Conservation (phyloP, 169 alveolate species). For the Plasmodium coatneyi region DNA sequence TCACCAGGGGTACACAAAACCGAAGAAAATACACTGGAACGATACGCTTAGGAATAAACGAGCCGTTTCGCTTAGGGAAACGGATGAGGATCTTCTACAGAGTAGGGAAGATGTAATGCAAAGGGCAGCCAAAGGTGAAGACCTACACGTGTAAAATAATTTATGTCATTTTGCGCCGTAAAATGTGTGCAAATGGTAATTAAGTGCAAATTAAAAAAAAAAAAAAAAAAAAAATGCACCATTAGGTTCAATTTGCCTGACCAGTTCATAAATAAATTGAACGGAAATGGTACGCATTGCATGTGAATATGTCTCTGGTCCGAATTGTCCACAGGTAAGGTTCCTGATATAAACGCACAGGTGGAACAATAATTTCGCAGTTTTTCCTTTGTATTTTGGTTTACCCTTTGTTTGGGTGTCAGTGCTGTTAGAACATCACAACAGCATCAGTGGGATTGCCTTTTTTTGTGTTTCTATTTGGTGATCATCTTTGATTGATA, state of each 20-base stretch:
- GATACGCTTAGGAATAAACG: conserved; percentile 40
- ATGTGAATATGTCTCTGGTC: background rate
- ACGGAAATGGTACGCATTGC: background rate
- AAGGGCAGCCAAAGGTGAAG: background rate
- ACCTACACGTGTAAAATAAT: background rate
- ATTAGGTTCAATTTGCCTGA: background rate
- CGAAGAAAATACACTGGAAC: conserved; percentile 49
- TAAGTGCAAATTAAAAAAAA: background rate
- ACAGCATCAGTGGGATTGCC: background rate
- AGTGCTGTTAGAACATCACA: background rate
- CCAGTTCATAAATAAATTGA: background rate
- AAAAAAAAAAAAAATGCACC: background rate
- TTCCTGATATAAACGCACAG: background rate
- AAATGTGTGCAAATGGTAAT: background rate
- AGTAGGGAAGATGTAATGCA: background rate
- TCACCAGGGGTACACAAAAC: conserved; percentile 48
- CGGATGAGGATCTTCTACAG: background rate
- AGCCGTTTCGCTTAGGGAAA: background rate
- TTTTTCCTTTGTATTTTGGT: background rate
- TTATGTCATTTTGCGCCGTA: background rate
- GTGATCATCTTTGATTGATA: background rate
- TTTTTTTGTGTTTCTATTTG: background rate
- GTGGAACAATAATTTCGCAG: background rate
- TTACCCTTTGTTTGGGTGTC: background rate
- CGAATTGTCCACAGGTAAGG: background rate